Conservation (phyloP, 73 alveolate species). For the Loxodes magnus region DNA sequence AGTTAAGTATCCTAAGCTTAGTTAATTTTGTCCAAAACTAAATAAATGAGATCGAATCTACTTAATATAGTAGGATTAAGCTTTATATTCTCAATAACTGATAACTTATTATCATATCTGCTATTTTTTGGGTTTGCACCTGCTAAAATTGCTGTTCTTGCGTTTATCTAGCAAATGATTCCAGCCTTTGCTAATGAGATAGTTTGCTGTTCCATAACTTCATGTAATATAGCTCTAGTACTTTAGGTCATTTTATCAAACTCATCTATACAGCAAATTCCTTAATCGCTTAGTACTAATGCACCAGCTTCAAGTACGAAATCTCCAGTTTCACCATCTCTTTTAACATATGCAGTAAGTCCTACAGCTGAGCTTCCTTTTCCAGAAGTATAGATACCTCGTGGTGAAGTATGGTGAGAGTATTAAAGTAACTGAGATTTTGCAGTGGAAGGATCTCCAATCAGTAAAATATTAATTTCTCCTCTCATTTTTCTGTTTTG, state of each 20-base stretch:
- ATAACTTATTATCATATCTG: conserved; percentile 78
- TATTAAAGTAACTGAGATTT: conserved; percentile 90
- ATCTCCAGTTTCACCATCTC: conserved; percentile 98
- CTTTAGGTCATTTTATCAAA: conserved; percentile 99
- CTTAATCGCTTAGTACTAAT: conserved; percentile 95
- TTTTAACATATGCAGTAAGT: conserved; percentile 95
- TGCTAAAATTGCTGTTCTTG: conserved; percentile 98
- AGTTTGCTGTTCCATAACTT: conserved; percentile 93
- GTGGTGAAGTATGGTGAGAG: conserved; percentile 75
- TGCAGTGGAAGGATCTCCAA: conserved; percentile 99
- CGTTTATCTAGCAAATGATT: conserved; percentile 93
- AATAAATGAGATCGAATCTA: conserved; percentile 94
- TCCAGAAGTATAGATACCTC: conserved; percentile 98
- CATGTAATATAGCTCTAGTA: conserved; percentile 93
- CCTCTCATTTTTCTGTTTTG: conserved; percentile 92
- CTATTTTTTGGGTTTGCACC: conserved; percentile 94
- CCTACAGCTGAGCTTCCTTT: conserved; percentile 99
- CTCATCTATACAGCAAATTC: conserved; percentile 99
- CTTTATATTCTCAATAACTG: conserved; percentile 93
- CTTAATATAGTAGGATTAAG: conserved; percentile 94
- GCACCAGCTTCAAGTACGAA: conserved; percentile 97
- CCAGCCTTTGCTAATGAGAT: conserved; percentile 98
- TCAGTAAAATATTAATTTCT: conserved; percentile 74
- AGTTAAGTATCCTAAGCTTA: conserved; percentile 84
- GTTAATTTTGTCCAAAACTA: conserved; percentile 87